Conservation (phyloP, 768 basidiomycete genomes). For the Rubroboletus satanas region DNA sequence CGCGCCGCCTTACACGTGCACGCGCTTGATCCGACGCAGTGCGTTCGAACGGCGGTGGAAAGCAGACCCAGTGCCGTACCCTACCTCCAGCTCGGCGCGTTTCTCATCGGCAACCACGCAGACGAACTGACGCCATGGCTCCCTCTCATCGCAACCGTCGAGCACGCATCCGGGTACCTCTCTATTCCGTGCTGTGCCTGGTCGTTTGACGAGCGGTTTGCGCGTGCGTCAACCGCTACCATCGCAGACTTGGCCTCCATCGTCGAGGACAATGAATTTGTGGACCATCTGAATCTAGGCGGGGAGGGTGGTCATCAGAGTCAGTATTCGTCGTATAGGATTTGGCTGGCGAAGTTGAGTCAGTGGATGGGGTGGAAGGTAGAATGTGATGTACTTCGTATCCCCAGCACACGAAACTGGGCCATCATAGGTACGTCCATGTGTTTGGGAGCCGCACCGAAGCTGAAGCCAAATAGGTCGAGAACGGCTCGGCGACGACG, state of each 20-base stretch:
- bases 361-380: slow-evolving; percentile 79
- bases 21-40: slow-evolving; percentile 59
- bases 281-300: slow-evolving; percentile 53
- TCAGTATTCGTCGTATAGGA: slow-evolving; percentile 78
- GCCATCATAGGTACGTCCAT: slow-evolving; percentile 70
- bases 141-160: slow-evolving; percentile 70
- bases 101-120: slow-evolving; percentile 92
- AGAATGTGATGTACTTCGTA: slow-evolving; percentile 81
- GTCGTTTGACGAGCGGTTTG: slow-evolving; percentile 66
- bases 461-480: slow-evolving; percentile 18
- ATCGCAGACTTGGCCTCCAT: slow-evolving; percentile 18
- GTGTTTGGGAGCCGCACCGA: background rate
- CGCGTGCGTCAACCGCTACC: slow-evolving; percentile 41
- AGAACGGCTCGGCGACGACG: slow-evolving; percentile 20
- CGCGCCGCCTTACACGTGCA: slow-evolving; percentile 59
- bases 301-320: slow-evolving; percentile 57
- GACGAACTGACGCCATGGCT: slow-evolving; percentile 97
- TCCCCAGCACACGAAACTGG: slow-evolving; percentile 94
- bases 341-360: slow-evolving; percentile 78
- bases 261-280: slow-evolving; percentile 30
- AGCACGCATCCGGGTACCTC: slow-evolving; percentile 61
- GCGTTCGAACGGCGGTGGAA: background rate
- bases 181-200: slow-evolving; percentile 92
- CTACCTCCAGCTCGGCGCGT: slow-evolving; percentile 46
- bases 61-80: slow-evolving; percentile 9